Evolutionary conservation across 2,329 filamentous ascomycete genomes (phyloP), one percentile per base, ranked within the genome.

Genomic region (Periconia macrospinosa): DNA sequence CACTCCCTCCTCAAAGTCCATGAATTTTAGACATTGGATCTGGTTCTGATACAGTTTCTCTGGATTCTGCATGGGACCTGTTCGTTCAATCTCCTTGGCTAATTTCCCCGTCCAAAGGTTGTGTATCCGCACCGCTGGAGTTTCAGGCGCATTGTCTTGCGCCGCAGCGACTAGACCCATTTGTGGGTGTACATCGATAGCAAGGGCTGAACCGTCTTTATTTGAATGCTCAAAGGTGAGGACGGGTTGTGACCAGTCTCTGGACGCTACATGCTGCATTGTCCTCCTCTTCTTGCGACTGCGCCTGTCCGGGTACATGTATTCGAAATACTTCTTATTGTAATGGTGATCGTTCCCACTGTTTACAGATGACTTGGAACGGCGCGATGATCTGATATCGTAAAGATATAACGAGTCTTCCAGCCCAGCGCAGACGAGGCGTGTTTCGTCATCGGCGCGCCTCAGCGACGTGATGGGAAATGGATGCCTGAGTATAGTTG

Each of bases 161-260:
- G 61, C 60, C 1, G 70, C 71, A 7, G 72, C 72, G 2, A 75
- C 44, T 6, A 76, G 57, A 0, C 72, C 72, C 9, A 73, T 40
- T 2, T 61, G 45, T 1, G 57, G 37, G 43, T 70, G 54, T 1
- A 74, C 62, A 9, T 68, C 71, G 3, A 76, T 41, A 6, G 63
- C 71, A 1, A 70, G 56, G 10, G 67, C 60, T 0, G 55, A 30
- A 19, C 66, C 63, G 13, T 69, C 61, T 2, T 59, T 45, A 33
- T 73, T 70, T 14, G 59, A 53, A 53, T 70, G 61, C 8, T 56
- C 46, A 40, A 70, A 73, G 1, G 42, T 55, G 19, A 74, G 50
- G 1, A 72, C 48, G 3, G 72, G 70, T 41, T 65, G 62, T 2
- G 66, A 66, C 53, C 57, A 64, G 6, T 57, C 55, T 10, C 41